Percentiles rank a stretch among this genome's conserved stretches.
These are phyloP conservation scores for Exophiala sideris DNA, from an alignment of 2,329 filamentous ascomycete genomes.

Conservation along the genomic window DNA sequence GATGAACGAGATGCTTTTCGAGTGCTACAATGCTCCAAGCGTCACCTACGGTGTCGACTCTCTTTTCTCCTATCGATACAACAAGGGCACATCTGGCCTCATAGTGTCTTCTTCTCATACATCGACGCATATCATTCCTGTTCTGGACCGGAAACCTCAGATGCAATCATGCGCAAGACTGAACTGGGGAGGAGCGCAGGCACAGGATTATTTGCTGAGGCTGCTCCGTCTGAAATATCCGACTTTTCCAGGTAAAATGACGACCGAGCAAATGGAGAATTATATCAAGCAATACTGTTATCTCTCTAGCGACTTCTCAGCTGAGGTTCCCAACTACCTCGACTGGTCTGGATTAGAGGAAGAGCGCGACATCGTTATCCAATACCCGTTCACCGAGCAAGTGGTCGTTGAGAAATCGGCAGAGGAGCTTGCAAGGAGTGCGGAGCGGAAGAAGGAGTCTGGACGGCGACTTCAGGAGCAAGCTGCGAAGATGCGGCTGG, in stretches of 20 bases:
- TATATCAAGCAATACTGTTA: slow-evolving; percentile 89
- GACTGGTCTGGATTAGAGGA: slow-evolving; percentile 85
- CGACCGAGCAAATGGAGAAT: slow-evolving; percentile 79
- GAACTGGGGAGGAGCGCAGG: slow-evolving; percentile 92
- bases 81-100: slow-evolving; percentile 79
- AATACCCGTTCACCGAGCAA: slow-evolving; percentile 92
- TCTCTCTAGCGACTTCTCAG: slow-evolving; percentile 76
- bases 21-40: slow-evolving; percentile 87
- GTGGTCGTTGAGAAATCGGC: slow-evolving; percentile 87
- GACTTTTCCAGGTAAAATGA: slow-evolving; percentile 80
- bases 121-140: slow-evolving; percentile 91
- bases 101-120: slow-evolving; percentile 91
- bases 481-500: slow-evolving; percentile 92
- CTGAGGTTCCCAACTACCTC: slow-evolving; percentile 71
- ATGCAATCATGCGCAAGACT: slow-evolving; percentile 81
- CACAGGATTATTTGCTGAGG: slow-evolving; percentile 85
- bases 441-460: slow-evolving; percentile 92
- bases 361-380: slow-evolving; percentile 81
- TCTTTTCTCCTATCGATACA: slow-evolving; percentile 91
- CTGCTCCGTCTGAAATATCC: slow-evolving; percentile 84
- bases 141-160: slow-evolving; percentile 79
- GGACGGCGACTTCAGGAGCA: slow-evolving; percentile 89
- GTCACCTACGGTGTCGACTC: slow-evolving; percentile 94
- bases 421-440: slow-evolving; percentile 84
- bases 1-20: slow-evolving; percentile 97